phyloP scores from a whole-genome alignment of 1,139 yeast species.

The Suhomyces bolitotheri region DNA sequence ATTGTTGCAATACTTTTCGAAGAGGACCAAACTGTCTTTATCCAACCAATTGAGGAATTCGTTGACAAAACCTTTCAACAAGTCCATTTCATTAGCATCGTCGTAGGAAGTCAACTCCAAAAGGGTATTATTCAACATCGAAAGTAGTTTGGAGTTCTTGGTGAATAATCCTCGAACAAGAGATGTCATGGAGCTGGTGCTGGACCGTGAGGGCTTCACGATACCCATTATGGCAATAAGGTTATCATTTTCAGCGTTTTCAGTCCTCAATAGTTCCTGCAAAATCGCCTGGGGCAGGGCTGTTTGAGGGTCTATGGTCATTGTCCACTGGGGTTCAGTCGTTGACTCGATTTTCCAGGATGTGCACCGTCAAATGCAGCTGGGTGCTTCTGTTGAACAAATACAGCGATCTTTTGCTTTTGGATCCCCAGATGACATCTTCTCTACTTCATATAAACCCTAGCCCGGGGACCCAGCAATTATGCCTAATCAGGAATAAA shows the following conservation, averaged over 20 bases:
- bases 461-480: not conserved
- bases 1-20: conserved; percentile 31
- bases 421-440: too few species aligned
- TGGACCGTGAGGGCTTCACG: conserved; percentile 33
- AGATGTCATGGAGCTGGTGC: conserved; percentile 32
- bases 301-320: conserved; percentile 3
- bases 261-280: conserved; percentile 19
- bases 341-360: too few species aligned
- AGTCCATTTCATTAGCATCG: conserved; percentile 26
- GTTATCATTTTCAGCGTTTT: conserved; percentile 31
- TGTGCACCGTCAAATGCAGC: too few species aligned
- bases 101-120: conserved; percentile 17
- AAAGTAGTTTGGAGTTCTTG: conserved; percentile 35
- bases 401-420: too few species aligned
- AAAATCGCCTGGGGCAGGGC: conserved; percentile 8
- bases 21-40: conserved; percentile 32
- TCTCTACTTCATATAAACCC: conserved; percentile 3
- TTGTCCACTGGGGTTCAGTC: too few species aligned
- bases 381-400: too few species aligned
- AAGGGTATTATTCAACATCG: conserved; percentile 22
- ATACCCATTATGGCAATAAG: conserved; percentile 40
- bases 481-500: conserved; percentile 6
- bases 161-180: conserved; percentile 45
- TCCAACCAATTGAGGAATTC: conserved; percentile 45
- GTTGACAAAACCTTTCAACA: conserved; percentile 39